Conservation (phyloP, 2,329 filamentous ascomycete genomes). For the Pyrenochaeta sp. region DNA sequence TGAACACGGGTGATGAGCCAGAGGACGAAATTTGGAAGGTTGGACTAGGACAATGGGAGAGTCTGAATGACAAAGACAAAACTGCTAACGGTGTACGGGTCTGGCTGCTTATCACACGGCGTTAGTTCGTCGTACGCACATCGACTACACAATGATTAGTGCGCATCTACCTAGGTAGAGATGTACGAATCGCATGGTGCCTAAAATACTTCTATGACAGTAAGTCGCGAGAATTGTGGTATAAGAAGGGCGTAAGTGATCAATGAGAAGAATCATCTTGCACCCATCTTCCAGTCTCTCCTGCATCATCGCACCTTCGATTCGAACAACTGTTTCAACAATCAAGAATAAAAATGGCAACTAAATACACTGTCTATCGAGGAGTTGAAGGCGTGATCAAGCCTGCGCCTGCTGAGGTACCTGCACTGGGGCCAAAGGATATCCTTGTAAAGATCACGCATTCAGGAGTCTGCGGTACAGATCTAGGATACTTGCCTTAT, state of each 20-base stretch:
- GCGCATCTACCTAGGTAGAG: not conserved
- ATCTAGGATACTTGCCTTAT: constrained; percentile 19
- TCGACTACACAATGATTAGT: not conserved
- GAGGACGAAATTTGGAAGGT: too few relatives aligned
- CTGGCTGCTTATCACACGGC: not conserved
- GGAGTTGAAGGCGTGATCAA: constrained; percentile 21
- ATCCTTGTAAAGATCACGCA: constrained; percentile 29
- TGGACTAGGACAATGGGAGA: constrained; percentile 3
- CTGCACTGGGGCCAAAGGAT: constrained; percentile 21
- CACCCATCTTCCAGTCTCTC: too few relatives aligned
- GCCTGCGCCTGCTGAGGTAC: constrained; percentile 6
- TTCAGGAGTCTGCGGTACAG: constrained; percentile 24
- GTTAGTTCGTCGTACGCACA: not conserved
- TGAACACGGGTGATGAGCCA: too few relatives aligned
- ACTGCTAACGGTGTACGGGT: not conserved
- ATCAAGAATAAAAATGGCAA: not conserved
- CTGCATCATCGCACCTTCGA: too few relatives aligned
- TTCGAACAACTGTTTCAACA: too few relatives aligned
- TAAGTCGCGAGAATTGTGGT: not conserved
- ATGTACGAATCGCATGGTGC: not conserved
- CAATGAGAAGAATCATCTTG: too few relatives aligned
- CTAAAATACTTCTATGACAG: not conserved
- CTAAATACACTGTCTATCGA: constrained; percentile 21
- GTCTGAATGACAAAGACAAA: not conserved
- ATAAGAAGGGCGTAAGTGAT: not conserved